Conservation (phyloP, 2,329 filamentous ascomycete genomes). For the Monosporascus ibericus region DNA sequence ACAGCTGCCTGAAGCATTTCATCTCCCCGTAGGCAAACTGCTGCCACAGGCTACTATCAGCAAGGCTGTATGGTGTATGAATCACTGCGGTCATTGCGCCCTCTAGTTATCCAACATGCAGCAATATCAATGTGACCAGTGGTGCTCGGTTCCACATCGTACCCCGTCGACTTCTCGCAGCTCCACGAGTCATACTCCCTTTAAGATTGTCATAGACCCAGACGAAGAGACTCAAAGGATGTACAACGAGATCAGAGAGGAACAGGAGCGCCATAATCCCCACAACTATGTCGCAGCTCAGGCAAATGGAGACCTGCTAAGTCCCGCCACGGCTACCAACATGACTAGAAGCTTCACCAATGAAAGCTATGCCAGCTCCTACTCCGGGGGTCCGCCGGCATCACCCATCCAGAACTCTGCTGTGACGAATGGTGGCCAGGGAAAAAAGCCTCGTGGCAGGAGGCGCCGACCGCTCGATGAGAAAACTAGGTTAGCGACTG, state of each 20-base stretch:
- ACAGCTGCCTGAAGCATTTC: too few relatives aligned
- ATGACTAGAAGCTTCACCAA: constrained; percentile 14
- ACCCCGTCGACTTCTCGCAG: neutral
- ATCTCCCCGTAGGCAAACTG: too few relatives aligned
- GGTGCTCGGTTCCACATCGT: neutral
- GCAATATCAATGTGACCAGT: neutral
- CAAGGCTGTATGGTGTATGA: too few relatives aligned
- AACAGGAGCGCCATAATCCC: constrained; percentile 13
- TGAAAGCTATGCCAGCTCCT: constrained; percentile 16
- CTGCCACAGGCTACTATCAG: too few relatives aligned
- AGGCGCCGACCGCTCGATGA: constrained; percentile 20
- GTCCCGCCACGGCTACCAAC: constrained; percentile 11
- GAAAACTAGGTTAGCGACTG: constrained; percentile 19
- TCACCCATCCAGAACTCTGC: constrained; percentile 8
- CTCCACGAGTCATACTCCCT: constrained; percentile 7
- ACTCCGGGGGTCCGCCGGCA: constrained; percentile 9
- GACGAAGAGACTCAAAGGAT: constrained; percentile 17
- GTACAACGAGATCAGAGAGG: constrained; percentile 22
- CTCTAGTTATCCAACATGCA: neutral
- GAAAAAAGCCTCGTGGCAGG: constrained; percentile 19
- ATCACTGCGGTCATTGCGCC: too few relatives aligned
- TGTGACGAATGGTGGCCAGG: constrained; percentile 3
- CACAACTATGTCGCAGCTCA: constrained; percentile 17
- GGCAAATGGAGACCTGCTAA: constrained; percentile 9
- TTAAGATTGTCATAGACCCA: constrained; percentile 18